phyloP scores from a whole-genome alignment of 225 moss, liverwort and hornwort species.

The Pleurozium schreberi region DNA sequence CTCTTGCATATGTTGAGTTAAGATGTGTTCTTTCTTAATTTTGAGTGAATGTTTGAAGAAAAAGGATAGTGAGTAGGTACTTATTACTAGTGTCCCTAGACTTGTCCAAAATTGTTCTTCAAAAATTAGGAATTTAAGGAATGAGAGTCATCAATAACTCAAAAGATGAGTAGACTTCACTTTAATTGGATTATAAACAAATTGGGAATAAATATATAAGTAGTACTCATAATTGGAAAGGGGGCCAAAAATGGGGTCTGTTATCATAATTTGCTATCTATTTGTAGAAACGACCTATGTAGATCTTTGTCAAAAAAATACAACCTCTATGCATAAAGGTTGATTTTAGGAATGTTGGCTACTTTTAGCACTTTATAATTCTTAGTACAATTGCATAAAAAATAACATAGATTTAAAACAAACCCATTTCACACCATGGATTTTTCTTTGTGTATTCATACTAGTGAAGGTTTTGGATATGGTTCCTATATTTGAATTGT shows the following conservation, averaged over 20 bases:
- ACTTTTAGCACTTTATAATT: no score
- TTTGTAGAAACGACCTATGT: neutral
- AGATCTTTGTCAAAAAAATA: neutral
- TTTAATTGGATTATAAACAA: neutral
- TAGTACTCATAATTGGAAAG: no score
- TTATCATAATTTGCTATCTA: accelerated
- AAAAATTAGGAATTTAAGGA: neutral
- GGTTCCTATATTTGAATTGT: no score
- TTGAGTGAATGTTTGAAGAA: neutral
- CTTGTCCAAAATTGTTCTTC: neutral
- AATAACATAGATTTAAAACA: no score
- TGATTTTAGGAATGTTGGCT: no score
- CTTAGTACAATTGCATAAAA: no score
- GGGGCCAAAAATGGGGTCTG: no score
- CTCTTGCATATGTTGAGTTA: accelerated
- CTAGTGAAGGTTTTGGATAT: no score
- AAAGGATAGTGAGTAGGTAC: neutral
- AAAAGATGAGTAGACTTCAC: accelerated
- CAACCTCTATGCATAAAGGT: neutral
- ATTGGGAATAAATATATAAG: neutral
- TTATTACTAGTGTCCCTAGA: neutral
- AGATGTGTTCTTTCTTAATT: neutral
- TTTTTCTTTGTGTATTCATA: no score
- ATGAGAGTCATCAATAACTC: neutral
- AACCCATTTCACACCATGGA: no score